Percentiles rank a stretch among this genome's conserved stretches.
Evolutionary conservation across 1,284 basidiomycete genomes (phyloP).

Genomic region (Trametes pubescens): DNA sequence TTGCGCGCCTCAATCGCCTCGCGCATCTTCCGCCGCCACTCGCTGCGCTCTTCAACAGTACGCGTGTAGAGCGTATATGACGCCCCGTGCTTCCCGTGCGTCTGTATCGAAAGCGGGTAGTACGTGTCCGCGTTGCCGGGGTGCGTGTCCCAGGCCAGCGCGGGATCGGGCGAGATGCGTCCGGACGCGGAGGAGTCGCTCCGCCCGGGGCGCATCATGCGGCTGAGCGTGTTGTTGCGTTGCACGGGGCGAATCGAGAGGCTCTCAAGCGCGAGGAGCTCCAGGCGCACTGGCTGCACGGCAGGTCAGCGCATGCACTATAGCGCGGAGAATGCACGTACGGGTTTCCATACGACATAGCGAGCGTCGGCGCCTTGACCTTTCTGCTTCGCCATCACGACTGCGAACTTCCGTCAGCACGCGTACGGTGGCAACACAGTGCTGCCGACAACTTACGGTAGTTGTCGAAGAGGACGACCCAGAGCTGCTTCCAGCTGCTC

Average conservation of each 20-base stretch:
- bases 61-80: constrained; percentile 89
- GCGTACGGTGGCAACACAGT: background rate
- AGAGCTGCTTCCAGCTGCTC: constrained; percentile 82
- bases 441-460: constrained; percentile 66
- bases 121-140: constrained; percentile 7
- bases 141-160: constrained; percentile 64
- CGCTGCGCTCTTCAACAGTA: constrained; percentile 69
- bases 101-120: constrained; percentile 85
- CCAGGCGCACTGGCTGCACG: constrained; percentile 72
- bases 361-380: constrained; percentile 76
- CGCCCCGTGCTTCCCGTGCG: constrained; percentile 84
- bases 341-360: constrained; percentile 82
- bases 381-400: constrained; percentile 87
- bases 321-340: constrained; percentile 45
- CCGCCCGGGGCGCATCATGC: constrained; percentile 27
- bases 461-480: constrained; percentile 91
- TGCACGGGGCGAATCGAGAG: constrained; percentile 23
- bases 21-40: constrained; percentile 91
- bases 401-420: constrained; percentile 48
- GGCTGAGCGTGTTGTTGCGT: constrained; percentile 30
- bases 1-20: constrained; percentile 87
- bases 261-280: constrained; percentile 29
- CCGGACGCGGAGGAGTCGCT: constrained; percentile 55
- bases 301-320: background rate
- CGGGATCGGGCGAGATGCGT: constrained; percentile 52